A percentile compares a stretch with the other conserved stretches of the same genome.
Evolutionary conservation across 208 protist genomes (phyloP).

Genomic region (Trypanosoma mega): DNA sequence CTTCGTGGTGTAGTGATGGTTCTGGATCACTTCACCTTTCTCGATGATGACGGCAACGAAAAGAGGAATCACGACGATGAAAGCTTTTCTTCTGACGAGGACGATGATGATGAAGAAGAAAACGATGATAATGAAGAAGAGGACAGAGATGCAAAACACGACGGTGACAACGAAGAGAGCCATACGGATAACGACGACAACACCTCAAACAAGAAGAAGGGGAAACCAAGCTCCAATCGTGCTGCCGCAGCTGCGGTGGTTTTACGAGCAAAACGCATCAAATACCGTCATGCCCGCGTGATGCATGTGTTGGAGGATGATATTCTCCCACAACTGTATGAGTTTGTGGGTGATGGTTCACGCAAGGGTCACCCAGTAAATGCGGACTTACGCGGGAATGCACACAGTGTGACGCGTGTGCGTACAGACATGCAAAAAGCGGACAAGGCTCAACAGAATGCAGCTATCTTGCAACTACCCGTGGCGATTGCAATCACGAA

Average conservation of each 20-base stretch:
- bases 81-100: no score
- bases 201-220: background rate
- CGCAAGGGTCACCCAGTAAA: slow-evolving; percentile 22
- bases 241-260: slow-evolving; percentile 15
- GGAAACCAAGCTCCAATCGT: no score
- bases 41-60: slow-evolving; percentile 38
- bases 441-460: slow-evolving; percentile 42
- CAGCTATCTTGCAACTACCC: slow-evolving; percentile 77
- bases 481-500: slow-evolving; percentile 87
- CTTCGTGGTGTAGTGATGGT: slow-evolving; percentile 86
- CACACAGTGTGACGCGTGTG: slow-evolving; percentile 64
- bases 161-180: slow-evolving; percentile 62
- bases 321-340: slow-evolving; percentile 85
- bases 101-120: slow-evolving; percentile 3
- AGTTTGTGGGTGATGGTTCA: slow-evolving; percentile 55
- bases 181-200: slow-evolving; percentile 28
- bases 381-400: slow-evolving; percentile 38
- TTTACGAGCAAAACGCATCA: slow-evolving; percentile 38
- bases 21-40: slow-evolving; percentile 82
- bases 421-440: slow-evolving; percentile 62
- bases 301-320: slow-evolving; percentile 76
- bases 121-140: slow-evolving; percentile 21
- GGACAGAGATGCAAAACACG: slow-evolving; percentile 17
- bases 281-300: slow-evolving; percentile 59
- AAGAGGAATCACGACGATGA: slow-evolving; percentile 8